Evolutionary conservation across 352 stramenopile species (phyloP), one percentile per base, ranked within the genome.

Genomic region (Halophytophthora batemanensis): DNA sequence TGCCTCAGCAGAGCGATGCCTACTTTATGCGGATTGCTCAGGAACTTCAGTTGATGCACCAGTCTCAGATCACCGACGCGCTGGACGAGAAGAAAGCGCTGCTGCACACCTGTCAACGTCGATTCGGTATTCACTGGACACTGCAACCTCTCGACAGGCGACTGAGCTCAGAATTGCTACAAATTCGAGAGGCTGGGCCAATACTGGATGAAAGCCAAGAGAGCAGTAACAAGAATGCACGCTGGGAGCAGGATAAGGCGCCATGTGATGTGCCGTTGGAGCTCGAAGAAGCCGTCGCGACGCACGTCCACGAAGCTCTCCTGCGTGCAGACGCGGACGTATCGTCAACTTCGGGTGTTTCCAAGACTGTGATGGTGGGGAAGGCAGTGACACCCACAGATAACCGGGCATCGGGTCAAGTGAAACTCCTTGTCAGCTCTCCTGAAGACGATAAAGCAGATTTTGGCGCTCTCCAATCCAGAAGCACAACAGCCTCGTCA

Each of bases 41-140:
- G 10, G 64, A 81, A 40, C 59, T 78, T 18, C 71, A 72, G 35
- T 31, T 78, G 2, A 23, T 60, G 25, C 71, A 78, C 23, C 63
- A 74, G 10, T 37, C 21, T 0, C 71, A 81, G 17, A 34, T 74
- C 10, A 74, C 45, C 2, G 25, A 54, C 13, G 45, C 56, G 12
- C 55, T 81, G 5, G 64, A 71, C 36, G 36, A 65, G 28, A 81
- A 81, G 56, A 70, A 66, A 43, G 6, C 8, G 1, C 22, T 81
- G 12, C n/a, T 76, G 14, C 19, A 41, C 1, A 28, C 45, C 15
- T 75, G 53, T 45, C 33, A 70, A 36, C 41, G 59, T n/a, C 59
- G 59, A 29, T 68, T 60, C 37, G 54, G 61, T 11, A 38, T 38
- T 10, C 45, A 36, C 1, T 72, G 56, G 59, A 35, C 33, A 17